A percentile compares a stretch with the other conserved stretches of the same genome.
Evolutionary conservation across 2,329 filamentous ascomycete genomes (phyloP).

Genomic region (Exophiala sideris): DNA sequence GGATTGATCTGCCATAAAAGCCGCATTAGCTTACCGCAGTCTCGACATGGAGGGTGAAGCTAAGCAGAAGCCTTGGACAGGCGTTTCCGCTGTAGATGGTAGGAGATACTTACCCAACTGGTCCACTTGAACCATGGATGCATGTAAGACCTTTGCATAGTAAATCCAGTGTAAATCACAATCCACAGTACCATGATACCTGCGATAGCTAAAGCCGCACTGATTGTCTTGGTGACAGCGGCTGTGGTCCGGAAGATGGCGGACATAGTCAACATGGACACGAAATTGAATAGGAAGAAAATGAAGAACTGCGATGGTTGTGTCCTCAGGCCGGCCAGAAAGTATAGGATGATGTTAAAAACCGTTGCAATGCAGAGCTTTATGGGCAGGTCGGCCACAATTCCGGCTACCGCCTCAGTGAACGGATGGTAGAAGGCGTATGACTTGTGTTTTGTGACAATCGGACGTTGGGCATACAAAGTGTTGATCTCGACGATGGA

Average conservation of each 20-base stretch:
- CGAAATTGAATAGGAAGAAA: constrained; percentile 52
- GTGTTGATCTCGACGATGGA: constrained; percentile 67
- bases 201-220: constrained; percentile 56
- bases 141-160: constrained; percentile 47
- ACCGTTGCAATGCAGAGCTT: constrained; percentile 58
- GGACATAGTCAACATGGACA: constrained; percentile 58
- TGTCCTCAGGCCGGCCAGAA: constrained; percentile 58
- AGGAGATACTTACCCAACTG: constrained; percentile 29
- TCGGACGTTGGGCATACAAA: constrained; percentile 59
- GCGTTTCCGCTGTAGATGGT: no score
- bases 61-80: no score
- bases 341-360: constrained; percentile 61
- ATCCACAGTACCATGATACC: constrained; percentile 39
- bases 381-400: constrained; percentile 51
- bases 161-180: constrained; percentile 42
- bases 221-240: constrained; percentile 55
- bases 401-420: constrained; percentile 44
- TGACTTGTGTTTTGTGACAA: constrained; percentile 57
- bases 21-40: no score
- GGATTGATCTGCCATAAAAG: constrained; percentile 33
- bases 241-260: constrained; percentile 57
- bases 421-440: constrained; percentile 58
- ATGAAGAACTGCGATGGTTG: constrained; percentile 59
- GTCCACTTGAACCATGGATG: constrained; percentile 51
- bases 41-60: no score